These are phyloP conservation scores for Cercospora sp. DNA, from an alignment of 2,329 filamentous ascomycete species.

Conservation along the genomic window DNA sequence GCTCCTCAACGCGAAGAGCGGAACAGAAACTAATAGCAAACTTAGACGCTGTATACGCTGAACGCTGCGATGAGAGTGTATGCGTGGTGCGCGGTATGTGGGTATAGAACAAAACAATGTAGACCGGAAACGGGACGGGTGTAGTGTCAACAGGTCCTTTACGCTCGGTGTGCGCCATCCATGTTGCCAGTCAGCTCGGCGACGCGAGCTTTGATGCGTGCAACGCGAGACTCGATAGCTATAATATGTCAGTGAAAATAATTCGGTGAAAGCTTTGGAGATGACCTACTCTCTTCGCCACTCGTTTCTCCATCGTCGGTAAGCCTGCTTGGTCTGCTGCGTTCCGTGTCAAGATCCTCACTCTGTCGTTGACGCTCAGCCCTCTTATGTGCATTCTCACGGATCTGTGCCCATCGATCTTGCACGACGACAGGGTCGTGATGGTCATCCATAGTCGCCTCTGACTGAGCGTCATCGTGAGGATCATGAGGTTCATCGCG, in stretches of 20 bases:
- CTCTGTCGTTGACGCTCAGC: constrained; percentile 50
- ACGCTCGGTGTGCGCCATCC: constrained; percentile 23
- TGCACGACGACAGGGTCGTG: constrained; percentile 47
- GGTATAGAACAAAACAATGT: constrained; percentile 11
- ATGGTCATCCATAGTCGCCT: constrained; percentile 43
- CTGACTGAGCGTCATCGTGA: constrained; percentile 35
- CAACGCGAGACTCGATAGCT: constrained; percentile 95
- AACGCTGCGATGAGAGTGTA: constrained; percentile 10
- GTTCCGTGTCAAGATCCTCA: constrained; percentile 58
- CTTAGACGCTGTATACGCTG: constrained; percentile 11
- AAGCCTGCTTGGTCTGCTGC: constrained; percentile 53
- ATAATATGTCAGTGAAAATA: constrained; percentile 22
- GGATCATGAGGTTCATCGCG: constrained; percentile 16
- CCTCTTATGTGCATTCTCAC: constrained; percentile 87
- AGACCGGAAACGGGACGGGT: neutral
- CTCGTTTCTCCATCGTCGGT: constrained; percentile 86
- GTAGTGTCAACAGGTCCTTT: constrained; percentile 1
- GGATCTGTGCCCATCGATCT: constrained; percentile 93
- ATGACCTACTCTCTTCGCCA: constrained; percentile 82
- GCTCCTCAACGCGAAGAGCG: neutral
- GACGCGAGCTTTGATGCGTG: constrained; percentile 95
- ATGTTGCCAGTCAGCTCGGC: constrained; percentile 72
- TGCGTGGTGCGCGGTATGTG: constrained; percentile 3
- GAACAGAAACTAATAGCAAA: constrained; percentile 1
- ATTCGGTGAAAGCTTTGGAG: neutral